Base-by-base conservation (phyloP, 139 green algal species). In the Asterochloris sp. region DNA sequence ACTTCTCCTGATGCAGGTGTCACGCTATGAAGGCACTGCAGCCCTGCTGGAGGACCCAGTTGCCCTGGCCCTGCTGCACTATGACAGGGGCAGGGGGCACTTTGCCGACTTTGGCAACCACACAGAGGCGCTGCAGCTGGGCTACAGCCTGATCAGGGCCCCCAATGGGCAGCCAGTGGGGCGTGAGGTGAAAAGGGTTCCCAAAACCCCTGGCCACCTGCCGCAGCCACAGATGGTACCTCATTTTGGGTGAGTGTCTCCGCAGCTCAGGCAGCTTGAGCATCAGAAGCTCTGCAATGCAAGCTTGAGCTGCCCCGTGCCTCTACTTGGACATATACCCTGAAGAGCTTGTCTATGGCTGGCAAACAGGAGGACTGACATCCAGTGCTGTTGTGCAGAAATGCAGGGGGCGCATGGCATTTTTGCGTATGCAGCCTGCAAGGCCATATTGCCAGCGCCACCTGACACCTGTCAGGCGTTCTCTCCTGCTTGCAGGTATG, bases 51-150 rank as follows among this genome's bases (percentile, higher is more conserved):
- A 86, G 60, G 87, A 94, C 78, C 80, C 91, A 61, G 47, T 28
- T 19, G 16, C 54, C 21, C 90, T 98, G 38, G 84, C 89, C 23
- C 27, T 11, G 21, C 87, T 98, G 82, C 96, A 99, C 86, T 92
- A 76, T 24, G 89, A 98, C 78, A 62, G 62, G 14, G 75, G 12
- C 0, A 84, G 54, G 15, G 84, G 87, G 0, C 38, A 87, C 73
- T 99, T 94, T 82, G 75, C 80, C 24, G 96, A 99, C 86, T 99
- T 84, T 76, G 96, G 96, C n/a, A 85, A 91, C 28, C 96, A 99
- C 90, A 97, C 94, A 11, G 93, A 98, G 83, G 88, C 85, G 13
- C 89, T 98, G 75, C 38, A 80, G 67, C 82, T 96, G 73, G 66
- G 85, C 62, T 69, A 38, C 14, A 71, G 83, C 14, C 54, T 85